Base-by-base conservation (phyloP, 2,329 filamentous ascomycete genomes). In the Botrytis sinoallii region DNA sequence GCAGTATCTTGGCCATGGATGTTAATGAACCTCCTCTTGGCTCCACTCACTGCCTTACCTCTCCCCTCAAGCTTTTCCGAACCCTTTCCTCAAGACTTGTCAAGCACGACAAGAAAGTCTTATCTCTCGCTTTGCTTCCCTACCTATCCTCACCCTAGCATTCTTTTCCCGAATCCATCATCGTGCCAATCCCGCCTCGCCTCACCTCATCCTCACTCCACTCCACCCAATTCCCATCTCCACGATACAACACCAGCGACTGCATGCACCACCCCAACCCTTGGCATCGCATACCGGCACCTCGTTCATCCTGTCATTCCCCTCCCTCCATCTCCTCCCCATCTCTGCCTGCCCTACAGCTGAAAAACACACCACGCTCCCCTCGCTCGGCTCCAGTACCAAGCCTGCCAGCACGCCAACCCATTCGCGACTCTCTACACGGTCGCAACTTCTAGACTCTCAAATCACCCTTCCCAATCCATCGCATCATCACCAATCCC, bases 1-100 rank as follows among this genome's bases (percentile, higher is more conserved):
- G 59, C 70, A 71, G 70, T 18, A 12, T 22, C 70, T 66, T 71
- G 70, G 70, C 59, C 40, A 35, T n/a, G 32, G 32, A 32, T 32
- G 32, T 52, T n/a, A n/a, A 71, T 25, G 12, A n/a, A 55, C 25
- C 4, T 71, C 69, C 29, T 71, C 69, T 71, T 71, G 69, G 69
- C 69, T 65, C 69, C 69, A 71, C 44, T 71, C 35, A 7, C 44
- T 71, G 22, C 60, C 20, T 35, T 44, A n/a, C 20, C 35, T 14
- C 25, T 35, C 69, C 59, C 32, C 44, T 48, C 60, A 66, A 71
- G 70, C 44, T 65, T 71, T 71, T 66, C 44, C 32, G n/a, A 7
- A 52, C 57, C 22, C 29, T 32, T 25, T 38, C n/a, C 22, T 65
- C n/a, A 46, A 65, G 61, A 65, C 61, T 65, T 32, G 40, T 29